Percentiles rank a stretch among this genome's conserved stretches.
phyloP scores from a whole-genome alignment of 345 rosid genomes.

The Populus simonii region DNA sequence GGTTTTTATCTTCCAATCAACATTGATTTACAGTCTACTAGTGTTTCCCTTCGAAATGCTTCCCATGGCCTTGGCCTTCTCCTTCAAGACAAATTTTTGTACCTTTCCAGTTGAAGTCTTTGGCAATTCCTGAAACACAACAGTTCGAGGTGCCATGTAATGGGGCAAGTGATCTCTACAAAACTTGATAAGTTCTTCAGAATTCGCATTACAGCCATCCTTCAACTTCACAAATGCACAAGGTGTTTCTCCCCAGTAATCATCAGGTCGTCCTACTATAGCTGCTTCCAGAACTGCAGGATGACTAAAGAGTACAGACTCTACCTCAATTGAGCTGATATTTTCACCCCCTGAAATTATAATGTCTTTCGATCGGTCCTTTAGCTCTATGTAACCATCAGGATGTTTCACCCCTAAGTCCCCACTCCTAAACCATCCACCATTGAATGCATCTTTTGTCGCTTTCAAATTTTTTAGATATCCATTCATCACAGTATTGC shows the following conservation, averaged over 20 bases:
- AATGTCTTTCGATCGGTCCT: slow-evolving; percentile 43
- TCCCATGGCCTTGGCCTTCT: slow-evolving; percentile 50
- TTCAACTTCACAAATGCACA: slow-evolving; percentile 45
- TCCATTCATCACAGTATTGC: slow-evolving; percentile 46
- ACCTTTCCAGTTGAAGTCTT: slow-evolving; percentile 35
- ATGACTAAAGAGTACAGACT: slow-evolving; percentile 30
- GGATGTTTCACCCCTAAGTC: slow-evolving; percentile 42
- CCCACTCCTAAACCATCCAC: slow-evolving; percentile 45
- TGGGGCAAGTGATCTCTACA: slow-evolving; percentile 28
- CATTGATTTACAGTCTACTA: slow-evolving; percentile 48
- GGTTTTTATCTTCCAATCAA: neutral
- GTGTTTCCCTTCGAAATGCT: slow-evolving; percentile 47
- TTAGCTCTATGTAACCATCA: slow-evolving; percentile 42
- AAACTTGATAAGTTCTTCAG: slow-evolving; percentile 21
- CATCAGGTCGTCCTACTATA: slow-evolving; percentile 42
- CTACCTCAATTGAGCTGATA: slow-evolving; percentile 41
- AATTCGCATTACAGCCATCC: slow-evolving; percentile 33
- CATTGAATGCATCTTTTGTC: slow-evolving; percentile 34
- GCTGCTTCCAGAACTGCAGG: slow-evolving; percentile 43
- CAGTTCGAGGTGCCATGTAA: slow-evolving; percentile 29
- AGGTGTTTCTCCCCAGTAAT: slow-evolving; percentile 42
- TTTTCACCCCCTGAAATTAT: slow-evolving; percentile 48
- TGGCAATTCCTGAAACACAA: slow-evolving; percentile 27
- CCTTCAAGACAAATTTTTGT: slow-evolving; percentile 25
- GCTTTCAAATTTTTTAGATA: slow-evolving; percentile 34